Evolutionary conservation across 2,329 filamentous ascomycete genomes (phyloP), one percentile per base, ranked within the genome.

Genomic region (Teratosphaeria pseudoeucalypti): DNA sequence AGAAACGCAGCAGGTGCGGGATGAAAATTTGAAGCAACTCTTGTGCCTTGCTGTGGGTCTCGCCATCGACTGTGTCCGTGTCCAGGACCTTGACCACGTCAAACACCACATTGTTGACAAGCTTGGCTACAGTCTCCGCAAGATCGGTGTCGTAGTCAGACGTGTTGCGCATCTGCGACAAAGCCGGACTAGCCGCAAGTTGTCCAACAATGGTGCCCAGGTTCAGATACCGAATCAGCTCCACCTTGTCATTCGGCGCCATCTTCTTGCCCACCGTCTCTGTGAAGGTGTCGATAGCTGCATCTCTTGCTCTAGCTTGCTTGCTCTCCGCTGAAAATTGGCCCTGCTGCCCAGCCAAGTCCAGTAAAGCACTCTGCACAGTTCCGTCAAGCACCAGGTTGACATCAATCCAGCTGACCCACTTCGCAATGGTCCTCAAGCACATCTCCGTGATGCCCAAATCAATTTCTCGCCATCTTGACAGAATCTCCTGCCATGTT

Each of bases 371-470:
- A 70, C 83, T 85, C 68, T 97, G 84, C 82, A 96, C 94, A 58
- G 87, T 84, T 71, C 92, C 85, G 74, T 95, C 95, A 68, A 99
- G 90, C 53, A 99, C 86, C 60, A 99, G 80, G 56, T 88, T 89
- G 68, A 99, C 97, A 71, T 97, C 94, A 70, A 95, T 95, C 94
- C 94, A 99, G 81, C 91, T 95, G 62, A 96, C 91, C 92, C 94
- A 99, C 73, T 92, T 94, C 43, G 90, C 91, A 65, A 99, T 85
- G n/a, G 91, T 88, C 75, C 88, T 90, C 57, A 99, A 81, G 67
- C 89, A 92, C 81, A 95, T 86, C 73, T 96, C 91, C 52, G 95
- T 82, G 60, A 97, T 82, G 65, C 88, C 84, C 60, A 85, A 80
- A 69, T 82, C 82, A 59, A 76, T 74, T 67, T 84, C 83, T 65